These are phyloP conservation scores for Podila epigama DNA, from an alignment of 192 early-diverging fungal species.

Conservation along the genomic window DNA sequence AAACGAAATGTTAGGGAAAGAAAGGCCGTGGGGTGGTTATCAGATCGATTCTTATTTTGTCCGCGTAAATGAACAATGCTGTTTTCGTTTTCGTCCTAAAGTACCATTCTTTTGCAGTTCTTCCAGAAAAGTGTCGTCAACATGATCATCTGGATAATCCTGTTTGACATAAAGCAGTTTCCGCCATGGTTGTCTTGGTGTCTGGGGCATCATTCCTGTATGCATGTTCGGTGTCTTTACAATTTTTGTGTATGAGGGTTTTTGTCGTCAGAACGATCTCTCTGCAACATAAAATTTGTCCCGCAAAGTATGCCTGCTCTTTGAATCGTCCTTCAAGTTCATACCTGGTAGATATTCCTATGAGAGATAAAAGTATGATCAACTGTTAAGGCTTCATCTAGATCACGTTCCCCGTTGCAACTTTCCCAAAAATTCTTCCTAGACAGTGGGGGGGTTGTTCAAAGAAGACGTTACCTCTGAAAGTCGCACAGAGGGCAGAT, in stretches of 20 bases:
- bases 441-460: too few relatives aligned
- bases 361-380: not conserved
- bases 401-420: not conserved
- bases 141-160: conserved; percentile 91
- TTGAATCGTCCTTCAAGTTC: not conserved
- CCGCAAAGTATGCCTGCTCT: not conserved
- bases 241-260: too few relatives aligned
- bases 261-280: not conserved
- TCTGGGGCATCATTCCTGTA: not conserved
- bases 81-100: too few relatives aligned
- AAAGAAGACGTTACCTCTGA: too few relatives aligned
- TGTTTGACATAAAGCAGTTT: conserved; percentile 89
- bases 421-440: not conserved
- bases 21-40: too few relatives aligned
- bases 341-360: conserved; percentile 31
- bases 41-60: too few relatives aligned
- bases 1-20: not conserved
- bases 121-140: conserved; percentile 87
- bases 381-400: not conserved
- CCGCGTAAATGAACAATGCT: too few relatives aligned
- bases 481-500: conserved; percentile 42
- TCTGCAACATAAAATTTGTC: not conserved
- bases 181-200: conserved; percentile 64
- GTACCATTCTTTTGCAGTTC: conserved; percentile 90
- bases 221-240: conserved; percentile 4